These are phyloP conservation scores for Calendula officinalis DNA, from an alignment of 129 eudicot species.

Conservation along the genomic window DNA sequence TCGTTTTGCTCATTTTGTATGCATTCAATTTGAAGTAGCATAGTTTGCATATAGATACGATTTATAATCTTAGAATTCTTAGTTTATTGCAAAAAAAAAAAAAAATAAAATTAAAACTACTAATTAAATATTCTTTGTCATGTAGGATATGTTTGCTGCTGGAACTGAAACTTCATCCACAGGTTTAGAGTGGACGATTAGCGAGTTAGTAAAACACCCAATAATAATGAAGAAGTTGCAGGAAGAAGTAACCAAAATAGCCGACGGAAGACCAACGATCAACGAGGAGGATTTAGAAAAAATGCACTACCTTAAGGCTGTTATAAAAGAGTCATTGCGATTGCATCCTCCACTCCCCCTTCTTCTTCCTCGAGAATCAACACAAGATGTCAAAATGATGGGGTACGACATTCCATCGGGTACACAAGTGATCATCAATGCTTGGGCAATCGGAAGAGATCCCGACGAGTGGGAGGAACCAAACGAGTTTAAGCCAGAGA, in stretches of 20 bases:
- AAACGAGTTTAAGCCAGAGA: conserved; percentile 43
- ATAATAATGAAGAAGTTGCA: conserved; percentile 34
- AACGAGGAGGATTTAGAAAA: conserved; percentile 37
- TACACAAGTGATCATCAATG: too few species aligned
- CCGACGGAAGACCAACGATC: conserved; percentile 9
- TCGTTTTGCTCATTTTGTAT: too few species aligned
- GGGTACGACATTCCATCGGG: conserved; percentile 3
- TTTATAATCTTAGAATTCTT: too few species aligned
- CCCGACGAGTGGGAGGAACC: conserved; percentile 33
- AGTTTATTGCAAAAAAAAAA: too few species aligned
- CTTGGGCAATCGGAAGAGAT: conserved; percentile 24
- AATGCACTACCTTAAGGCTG: conserved; percentile 42
- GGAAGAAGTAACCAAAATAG: conserved; percentile 33
- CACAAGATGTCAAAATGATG: conserved; percentile 27
- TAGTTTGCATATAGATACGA: too few species aligned
- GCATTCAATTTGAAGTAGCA: too few species aligned
- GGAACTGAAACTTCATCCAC: conserved; percentile 41
- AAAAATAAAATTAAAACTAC: too few species aligned
- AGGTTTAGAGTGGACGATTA: conserved; percentile 39
- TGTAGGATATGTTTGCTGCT: conserved; percentile 9
- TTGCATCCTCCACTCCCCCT: conserved; percentile 40
- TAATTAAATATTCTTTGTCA: neutral
- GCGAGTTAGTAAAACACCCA: conserved; percentile 43
- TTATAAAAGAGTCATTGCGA: conserved; percentile 45
- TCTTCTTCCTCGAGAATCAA: conserved; percentile 37